Base-by-base conservation (phyloP, 2,329 filamentous ascomycete genomes). In the Colletotrichum sp. region DNA sequence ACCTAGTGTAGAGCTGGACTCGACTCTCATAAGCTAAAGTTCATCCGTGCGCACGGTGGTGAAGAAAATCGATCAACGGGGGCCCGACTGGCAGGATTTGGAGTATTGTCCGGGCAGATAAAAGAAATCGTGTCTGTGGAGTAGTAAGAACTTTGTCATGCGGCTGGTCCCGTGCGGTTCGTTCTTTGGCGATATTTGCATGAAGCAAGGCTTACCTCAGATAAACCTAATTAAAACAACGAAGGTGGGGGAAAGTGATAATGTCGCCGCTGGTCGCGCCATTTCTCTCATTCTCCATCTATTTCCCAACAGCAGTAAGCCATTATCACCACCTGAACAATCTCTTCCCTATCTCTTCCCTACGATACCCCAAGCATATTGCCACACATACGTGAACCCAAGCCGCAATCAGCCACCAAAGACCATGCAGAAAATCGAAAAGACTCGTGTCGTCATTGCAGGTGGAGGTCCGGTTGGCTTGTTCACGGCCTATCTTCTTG, bases 391-490 rank as follows among this genome's bases (percentile, higher is more conserved):
- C 36, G 36, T 18, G 36, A 44, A 18, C 16, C 16, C 8, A 10
- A 44, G 16, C 16, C 36, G 16, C 36, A 44, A 30, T 21, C 15
- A n/a, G 8, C 3, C 18, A 69, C 18, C 44, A 34, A 57, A 15
- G 57, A 5, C 15, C 8, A 26, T 13, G 26, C 24, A 24, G 21
- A 60, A 59, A 16, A 75, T 75, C 28, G 68, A 75, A 52, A 60
- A 66, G 21, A 72, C 72, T 9, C 62, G 16, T n/a, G 72, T 75
- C n/a, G 62, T 75, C 13, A 55, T 75, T 15, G 68, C 13, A 39
- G 72, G 72, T 52, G 72, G 49, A 30, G 72, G 72, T 30, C 72
- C 72, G 26, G 68, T 75, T n/a, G 72, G 72, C 49, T 21, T 75
- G 28, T 72, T 75, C 24, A 71, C 72, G 34, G 72, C 72, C 12